Evolutionary conservation across 768 basidiomycete species (phyloP).

Genomic region (Boletales sp.): DNA sequence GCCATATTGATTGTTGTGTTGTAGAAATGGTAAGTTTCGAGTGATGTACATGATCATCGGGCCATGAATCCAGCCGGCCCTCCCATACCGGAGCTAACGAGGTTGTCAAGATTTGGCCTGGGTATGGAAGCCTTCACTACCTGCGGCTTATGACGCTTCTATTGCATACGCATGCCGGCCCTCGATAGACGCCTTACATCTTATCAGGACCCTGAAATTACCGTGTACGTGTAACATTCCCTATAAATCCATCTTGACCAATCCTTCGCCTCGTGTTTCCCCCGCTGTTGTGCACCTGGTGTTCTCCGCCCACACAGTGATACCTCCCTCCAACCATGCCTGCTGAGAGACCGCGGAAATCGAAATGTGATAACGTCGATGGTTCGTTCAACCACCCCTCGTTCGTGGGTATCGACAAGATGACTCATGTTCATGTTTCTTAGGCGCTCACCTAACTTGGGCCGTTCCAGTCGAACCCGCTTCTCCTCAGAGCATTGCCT

Average conservation of each 20-base stretch:
- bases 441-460: slow-evolving; percentile 47
- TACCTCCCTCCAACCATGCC: slow-evolving; percentile 39
- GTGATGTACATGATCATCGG: slow-evolving; percentile 17
- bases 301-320: slow-evolving; percentile 17
- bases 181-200: slow-evolving; percentile 28
- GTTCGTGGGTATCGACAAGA: slow-evolving; percentile 7
- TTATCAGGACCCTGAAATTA: slow-evolving; percentile 32
- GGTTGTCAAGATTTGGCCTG: slow-evolving; percentile 15
- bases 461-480: slow-evolving; percentile 40
- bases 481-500: slow-evolving; percentile 43
- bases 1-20: slow-evolving; percentile 9
- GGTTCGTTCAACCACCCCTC: slow-evolving; percentile 26
- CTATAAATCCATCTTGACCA: slow-evolving; percentile 28
- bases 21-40: slow-evolving; percentile 8
- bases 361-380: slow-evolving; percentile 32
- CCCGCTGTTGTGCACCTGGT: slow-evolving; percentile 23
- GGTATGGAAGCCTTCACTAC: slow-evolving; percentile 23
- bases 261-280: slow-evolving; percentile 21
- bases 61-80: slow-evolving; percentile 14
- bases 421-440: slow-evolving; percentile 14
- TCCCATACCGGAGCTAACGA: slow-evolving; percentile 13
- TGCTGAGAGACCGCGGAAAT: slow-evolving; percentile 39
- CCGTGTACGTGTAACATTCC: slow-evolving; percentile 32
- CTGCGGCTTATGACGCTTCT: slow-evolving; percentile 23
- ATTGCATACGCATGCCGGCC: slow-evolving; percentile 29